A percentile compares a stretch with the other conserved stretches of the same genome.
Evolutionary conservation across 306 rosid species (phyloP).

Genomic region (Rosa persica): DNA sequence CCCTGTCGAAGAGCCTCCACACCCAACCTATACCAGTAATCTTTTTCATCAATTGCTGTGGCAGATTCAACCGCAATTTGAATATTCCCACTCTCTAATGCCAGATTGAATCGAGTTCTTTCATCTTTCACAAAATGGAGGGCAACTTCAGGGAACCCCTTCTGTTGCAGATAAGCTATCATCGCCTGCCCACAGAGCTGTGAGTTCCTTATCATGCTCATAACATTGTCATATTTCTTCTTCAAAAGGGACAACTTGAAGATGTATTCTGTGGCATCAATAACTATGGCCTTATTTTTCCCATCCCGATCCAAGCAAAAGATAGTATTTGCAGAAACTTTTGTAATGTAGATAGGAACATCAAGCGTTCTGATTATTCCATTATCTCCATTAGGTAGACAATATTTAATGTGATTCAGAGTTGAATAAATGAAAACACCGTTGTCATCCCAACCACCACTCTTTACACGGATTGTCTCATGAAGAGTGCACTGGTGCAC

Average conservation of each 20-base stretch:
- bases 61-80: constrained; percentile 93
- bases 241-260: constrained; percentile 78
- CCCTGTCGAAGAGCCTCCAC: constrained; percentile 98
- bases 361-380: constrained; percentile 90
- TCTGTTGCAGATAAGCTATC: constrained; percentile 94
- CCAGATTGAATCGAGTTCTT: constrained; percentile 82
- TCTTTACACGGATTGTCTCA: constrained; percentile 93
- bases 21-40: constrained; percentile 88
- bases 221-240: constrained; percentile 80
- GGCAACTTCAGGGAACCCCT: constrained; percentile 94
- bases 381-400: constrained; percentile 90
- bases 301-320: constrained; percentile 96
- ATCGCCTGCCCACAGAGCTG: constrained; percentile 95
- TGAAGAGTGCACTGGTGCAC: constrained; percentile 94
- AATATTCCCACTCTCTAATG: constrained; percentile 93
- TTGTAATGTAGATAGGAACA: constrained; percentile 84
- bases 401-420: constrained; percentile 82
- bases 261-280: constrained; percentile 84
- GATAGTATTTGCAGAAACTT: constrained; percentile 71
- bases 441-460: constrained; percentile 96
- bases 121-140: constrained; percentile 97
- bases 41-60: constrained; percentile 90
- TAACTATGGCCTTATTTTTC: constrained; percentile 58
- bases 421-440: constrained; percentile 92
- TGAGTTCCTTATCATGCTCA: constrained; percentile 89